phyloP scores from a whole-genome alignment of 2,329 filamentous ascomycete genomes.

The Sclerotinia glacialis region DNA sequence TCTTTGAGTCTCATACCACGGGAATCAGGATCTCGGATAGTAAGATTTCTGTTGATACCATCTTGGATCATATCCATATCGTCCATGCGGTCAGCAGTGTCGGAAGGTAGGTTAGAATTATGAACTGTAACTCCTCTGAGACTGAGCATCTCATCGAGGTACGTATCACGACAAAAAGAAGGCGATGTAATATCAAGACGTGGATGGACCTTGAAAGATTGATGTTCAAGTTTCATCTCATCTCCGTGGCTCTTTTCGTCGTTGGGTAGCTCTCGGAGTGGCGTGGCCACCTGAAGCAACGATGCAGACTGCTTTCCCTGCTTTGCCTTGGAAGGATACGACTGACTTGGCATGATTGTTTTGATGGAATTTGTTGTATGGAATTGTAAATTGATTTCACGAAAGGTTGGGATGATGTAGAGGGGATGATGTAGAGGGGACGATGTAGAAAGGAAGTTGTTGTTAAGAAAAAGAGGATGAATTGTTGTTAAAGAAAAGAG shows the following conservation, averaged over 20 bases:
- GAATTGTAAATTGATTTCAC: no score
- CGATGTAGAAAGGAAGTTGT: not conserved
- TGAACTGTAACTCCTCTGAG: not conserved
- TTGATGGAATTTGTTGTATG: not conserved
- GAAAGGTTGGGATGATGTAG: no score
- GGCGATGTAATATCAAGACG: not conserved
- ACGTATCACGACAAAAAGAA: not conserved
- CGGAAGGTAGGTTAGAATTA: not conserved
- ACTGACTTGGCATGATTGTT: not conserved
- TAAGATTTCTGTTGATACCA: not conserved
- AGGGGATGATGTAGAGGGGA: no score
- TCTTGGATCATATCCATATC: not conserved
- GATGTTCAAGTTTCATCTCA: not conserved
- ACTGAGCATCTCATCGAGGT: not conserved
- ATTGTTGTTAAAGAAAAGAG: no score
- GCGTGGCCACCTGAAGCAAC: not conserved
- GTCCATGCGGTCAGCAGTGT: not conserved
- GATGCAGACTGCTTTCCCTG: not conserved
- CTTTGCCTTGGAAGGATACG: not conserved
- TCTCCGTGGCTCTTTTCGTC: rapidly evolving
- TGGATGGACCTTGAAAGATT: not conserved
- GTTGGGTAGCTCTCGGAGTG: not conserved
- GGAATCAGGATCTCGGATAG: not conserved
- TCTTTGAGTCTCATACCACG: not conserved
- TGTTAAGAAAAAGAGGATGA: no score